Base-by-base conservation (phyloP, 768 basidiomycete species). In the Boletus subcaerulescens region DNA sequence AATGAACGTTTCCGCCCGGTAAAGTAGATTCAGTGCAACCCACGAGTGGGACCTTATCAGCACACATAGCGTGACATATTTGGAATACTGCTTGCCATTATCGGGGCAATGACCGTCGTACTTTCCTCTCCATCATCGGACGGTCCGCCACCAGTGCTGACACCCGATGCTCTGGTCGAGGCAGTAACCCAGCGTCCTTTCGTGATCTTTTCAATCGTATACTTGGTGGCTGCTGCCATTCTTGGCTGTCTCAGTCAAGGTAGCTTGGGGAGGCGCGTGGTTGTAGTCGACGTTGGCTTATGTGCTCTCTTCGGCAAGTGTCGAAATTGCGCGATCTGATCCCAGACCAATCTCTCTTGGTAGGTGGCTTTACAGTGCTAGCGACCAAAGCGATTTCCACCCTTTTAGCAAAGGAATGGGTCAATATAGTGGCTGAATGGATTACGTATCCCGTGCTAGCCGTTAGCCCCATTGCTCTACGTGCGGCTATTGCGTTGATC, bases 71-170 rank as follows among this genome's bases (percentile, higher is more conserved):
- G 84, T 40, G 92, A 93, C 66, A 74, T 93, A 33, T 63, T 91
- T 31, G 91, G 93, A 24, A 85, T 97, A 42, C 50, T 79, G 0
- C 80, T 98, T 51, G 90, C 94, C 35, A 78, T 97, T 36, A 69
- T 95, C 13, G 96, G 96, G 17, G 94, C 94, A 1, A 82, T 91
- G 10, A 96, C 93, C 0, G 92, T 99, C n/a, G 95, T 98, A 14
- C 74, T 93, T 56, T 82, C 89, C 56, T 76, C 89, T 57, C 81
- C 91, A 68, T 75, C 85, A 11, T 85, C 89, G 7, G 83, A 91
- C 56, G 80, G 80, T 36, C 77, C 83, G 58, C 65, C 58, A 45
- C 70, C 71, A 9, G 62, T 67, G n/a, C 76, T 93, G 43, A 83
- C 89, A 57, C 85, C 87, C 2, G 77, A 82, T 24, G 80, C 77